Percentiles rank a stretch among this genome's conserved stretches.
Conservation (phyloP, 805 yeast species). For the Lipomyces starkeyi region DNA sequence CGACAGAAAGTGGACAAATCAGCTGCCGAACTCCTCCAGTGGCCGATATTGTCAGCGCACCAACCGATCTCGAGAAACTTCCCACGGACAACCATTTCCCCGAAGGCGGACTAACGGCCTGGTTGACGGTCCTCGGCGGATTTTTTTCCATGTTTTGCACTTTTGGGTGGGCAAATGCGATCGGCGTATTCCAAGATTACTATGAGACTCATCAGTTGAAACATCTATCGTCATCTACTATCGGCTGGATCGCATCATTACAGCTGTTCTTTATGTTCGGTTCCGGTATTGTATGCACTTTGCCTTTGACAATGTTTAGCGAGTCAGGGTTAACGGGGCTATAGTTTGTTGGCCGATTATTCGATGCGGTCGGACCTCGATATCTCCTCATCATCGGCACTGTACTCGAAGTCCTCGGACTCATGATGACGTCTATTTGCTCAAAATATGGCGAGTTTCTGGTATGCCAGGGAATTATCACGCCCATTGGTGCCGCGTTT, state of each 20-base stretch:
- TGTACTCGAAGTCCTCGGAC: slow-evolving; percentile 40
- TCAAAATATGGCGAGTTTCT: neutral
- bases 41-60: neutral
- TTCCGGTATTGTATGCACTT: slow-evolving; percentile 25
- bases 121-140: slow-evolving; percentile 61
- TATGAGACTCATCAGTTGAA: slow-evolving; percentile 41
- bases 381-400: slow-evolving; percentile 40
- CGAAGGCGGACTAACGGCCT: slow-evolving; percentile 46
- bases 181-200: slow-evolving; percentile 45
- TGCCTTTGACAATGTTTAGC: neutral
- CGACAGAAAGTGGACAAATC: neutral
- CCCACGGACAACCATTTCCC: neutral
- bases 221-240: slow-evolving; percentile 41
- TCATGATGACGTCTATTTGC: slow-evolving; percentile 41
- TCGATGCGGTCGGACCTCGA: slow-evolving; percentile 42
- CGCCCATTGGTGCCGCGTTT: slow-evolving; percentile 25
- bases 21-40: neutral
- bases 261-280: slow-evolving; percentile 43
- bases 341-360: slow-evolving; percentile 43
- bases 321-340: neutral
- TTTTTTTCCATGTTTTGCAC: slow-evolving; percentile 62
- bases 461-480: neutral
- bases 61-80: neutral
- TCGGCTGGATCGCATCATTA: slow-evolving; percentile 47
- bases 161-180: slow-evolving; percentile 56